Evolutionary conservation across 305 asterid genomes (phyloP).

Genomic region (Fraxinus ornus): DNA sequence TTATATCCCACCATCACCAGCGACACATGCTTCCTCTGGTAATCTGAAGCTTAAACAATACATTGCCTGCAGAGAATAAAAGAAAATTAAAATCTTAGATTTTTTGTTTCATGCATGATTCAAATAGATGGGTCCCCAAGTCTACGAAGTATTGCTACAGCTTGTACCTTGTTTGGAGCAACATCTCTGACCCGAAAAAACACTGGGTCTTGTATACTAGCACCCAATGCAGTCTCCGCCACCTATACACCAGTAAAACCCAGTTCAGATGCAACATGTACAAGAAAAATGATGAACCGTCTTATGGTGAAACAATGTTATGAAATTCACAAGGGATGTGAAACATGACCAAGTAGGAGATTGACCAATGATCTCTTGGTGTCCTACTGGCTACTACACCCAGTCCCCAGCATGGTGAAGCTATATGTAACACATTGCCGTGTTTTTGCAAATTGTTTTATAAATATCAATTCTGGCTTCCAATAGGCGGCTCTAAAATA

Average conservation of each 20-base stretch:
- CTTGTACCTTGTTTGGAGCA: conserved; percentile 86
- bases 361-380: background rate
- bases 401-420: background rate
- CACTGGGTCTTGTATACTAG: conserved; percentile 51
- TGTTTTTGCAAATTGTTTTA: background rate
- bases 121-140: background rate
- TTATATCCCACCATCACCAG: conserved; percentile 19
- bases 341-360: background rate
- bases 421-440: background rate
- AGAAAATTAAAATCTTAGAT: background rate
- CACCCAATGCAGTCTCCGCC: conserved; percentile 75
- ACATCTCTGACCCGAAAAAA: conserved; percentile 83
- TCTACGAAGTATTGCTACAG: background rate
- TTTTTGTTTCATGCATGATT: conserved; percentile 6
- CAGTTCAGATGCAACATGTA: conserved; percentile 18
- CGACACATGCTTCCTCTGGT: conserved; percentile 70
- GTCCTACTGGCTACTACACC: background rate
- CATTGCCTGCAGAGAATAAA: conserved; percentile 64
- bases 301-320: background rate
- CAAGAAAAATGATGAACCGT: background rate
- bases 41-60: conserved; percentile 85
- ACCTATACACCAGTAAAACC: conserved; percentile 37
- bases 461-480: background rate
- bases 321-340: background rate
- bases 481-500: background rate